Evolutionary conservation across 352 stramenopile genomes (phyloP).

Genomic region (Elongisporangium anandrum): DNA sequence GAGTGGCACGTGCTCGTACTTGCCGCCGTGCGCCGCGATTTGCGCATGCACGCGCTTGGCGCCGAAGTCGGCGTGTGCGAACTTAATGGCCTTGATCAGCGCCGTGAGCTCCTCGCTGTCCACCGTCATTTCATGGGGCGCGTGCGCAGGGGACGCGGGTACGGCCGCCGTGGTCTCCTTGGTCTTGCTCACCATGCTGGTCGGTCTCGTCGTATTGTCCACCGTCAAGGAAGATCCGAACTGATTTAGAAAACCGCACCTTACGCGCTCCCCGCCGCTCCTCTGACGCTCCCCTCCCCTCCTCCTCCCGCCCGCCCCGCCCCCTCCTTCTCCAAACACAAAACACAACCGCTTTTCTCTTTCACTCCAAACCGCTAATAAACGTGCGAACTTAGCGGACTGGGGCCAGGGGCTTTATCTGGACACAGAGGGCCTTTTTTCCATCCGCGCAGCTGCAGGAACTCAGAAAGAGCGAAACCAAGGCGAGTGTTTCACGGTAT

Average conservation of each 20-base stretch:
- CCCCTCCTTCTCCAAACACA: neutral
- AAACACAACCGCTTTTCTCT: neutral
- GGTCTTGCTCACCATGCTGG: conserved; percentile 7
- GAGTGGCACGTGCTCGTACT: conserved; percentile 67
- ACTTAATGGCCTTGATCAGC: conserved; percentile 87
- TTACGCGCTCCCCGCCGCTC: neutral
- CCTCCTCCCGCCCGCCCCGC: neutral
- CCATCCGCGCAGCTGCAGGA: neutral
- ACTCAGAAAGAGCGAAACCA: neutral
- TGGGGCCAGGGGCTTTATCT: neutral
- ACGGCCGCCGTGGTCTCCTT: neutral
- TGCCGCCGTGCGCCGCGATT: conserved; percentile 71
- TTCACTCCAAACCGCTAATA: neutral
- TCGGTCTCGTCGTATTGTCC: neutral
- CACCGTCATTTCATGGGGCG: conserved; percentile 27
- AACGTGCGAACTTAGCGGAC: neutral
- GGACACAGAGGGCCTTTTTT: neutral
- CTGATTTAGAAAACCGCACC: conserved; percentile 1
- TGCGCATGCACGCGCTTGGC: conserved; percentile 82
- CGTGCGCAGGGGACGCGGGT: conserved; percentile 18
- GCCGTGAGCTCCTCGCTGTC: conserved; percentile 76
- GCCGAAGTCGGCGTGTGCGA: conserved; percentile 74
- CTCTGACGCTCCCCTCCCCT: neutral
- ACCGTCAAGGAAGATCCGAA: conserved; percentile 2
- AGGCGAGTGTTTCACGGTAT: neutral